A percentile compares a stretch with the other conserved stretches of the same genome.
Evolutionary conservation across 2,329 filamentous ascomycete genomes (phyloP).

Genomic region (Venturia aucupariae): DNA sequence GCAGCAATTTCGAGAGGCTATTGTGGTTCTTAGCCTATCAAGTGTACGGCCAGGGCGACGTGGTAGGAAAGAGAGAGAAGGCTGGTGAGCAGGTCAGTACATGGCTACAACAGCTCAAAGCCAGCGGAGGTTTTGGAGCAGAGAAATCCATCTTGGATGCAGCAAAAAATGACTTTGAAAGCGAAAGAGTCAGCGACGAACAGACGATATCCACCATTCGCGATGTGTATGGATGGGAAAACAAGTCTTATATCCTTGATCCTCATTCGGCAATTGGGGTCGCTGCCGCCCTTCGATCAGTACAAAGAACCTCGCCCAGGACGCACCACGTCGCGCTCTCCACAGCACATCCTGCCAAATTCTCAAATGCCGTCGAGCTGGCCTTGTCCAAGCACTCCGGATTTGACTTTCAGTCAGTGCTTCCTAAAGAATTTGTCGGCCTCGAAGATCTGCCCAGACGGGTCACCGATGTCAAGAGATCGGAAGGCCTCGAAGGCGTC

Average conservation of each 20-base stretch:
- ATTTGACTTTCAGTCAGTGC: slow-evolving; percentile 69
- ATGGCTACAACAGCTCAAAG: slow-evolving; percentile 77
- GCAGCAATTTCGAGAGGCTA: slow-evolving; percentile 91
- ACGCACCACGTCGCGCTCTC: slow-evolving; percentile 71
- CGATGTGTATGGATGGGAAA: slow-evolving; percentile 29
- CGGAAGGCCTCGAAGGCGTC: slow-evolving; percentile 61
- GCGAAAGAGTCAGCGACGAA: slow-evolving; percentile 56
- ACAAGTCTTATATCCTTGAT: slow-evolving; percentile 65
- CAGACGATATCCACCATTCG: slow-evolving; percentile 41
- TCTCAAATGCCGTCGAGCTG: slow-evolving; percentile 72
- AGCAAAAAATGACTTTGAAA: slow-evolving; percentile 69
- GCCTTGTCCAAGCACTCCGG: slow-evolving; percentile 62
- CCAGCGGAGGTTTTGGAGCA: slow-evolving; percentile 73
- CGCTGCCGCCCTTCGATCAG: slow-evolving; percentile 58
- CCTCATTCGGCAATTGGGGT: slow-evolving; percentile 88
- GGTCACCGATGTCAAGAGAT: slow-evolving; percentile 57
- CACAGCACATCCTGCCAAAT: slow-evolving; percentile 95
- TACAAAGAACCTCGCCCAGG: slow-evolving; percentile 31
- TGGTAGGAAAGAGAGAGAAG: slow-evolving; percentile 37
- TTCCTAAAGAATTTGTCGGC: slow-evolving; percentile 74
- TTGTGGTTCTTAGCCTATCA: slow-evolving; percentile 87
- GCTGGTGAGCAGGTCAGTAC: slow-evolving; percentile 63
- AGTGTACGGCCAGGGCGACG: slow-evolving; percentile 38
- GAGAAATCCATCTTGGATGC: slow-evolving; percentile 60
- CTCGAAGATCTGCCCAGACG: slow-evolving; percentile 67